A percentile compares a stretch with the other conserved stretches of the same genome.
These are phyloP conservation scores for Vigna nakashimae DNA, from an alignment of 306 rosid species.

Conservation along the genomic window DNA sequence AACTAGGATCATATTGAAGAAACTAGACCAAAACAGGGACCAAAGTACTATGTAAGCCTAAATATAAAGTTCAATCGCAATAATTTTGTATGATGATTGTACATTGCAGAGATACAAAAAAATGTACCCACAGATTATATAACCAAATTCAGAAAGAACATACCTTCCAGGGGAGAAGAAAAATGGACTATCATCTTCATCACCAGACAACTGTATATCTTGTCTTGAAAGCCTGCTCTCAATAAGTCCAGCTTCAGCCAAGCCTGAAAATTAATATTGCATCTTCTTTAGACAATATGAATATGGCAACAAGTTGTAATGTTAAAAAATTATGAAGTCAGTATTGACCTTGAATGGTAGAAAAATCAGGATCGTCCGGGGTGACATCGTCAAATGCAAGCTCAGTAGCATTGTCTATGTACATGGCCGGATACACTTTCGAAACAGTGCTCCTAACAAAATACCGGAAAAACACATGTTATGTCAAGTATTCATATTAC, in stretches of 20 bases:
- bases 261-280: constrained; percentile 61
- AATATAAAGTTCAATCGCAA: background rate
- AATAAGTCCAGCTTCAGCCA: constrained; percentile 99
- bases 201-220: constrained; percentile 69
- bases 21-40: no score
- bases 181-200: constrained; percentile 66
- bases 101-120: background rate
- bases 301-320: constrained; percentile 11
- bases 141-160: constrained; percentile 34
- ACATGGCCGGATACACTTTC: constrained; percentile 98
- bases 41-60: no score
- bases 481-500: constrained; percentile 39
- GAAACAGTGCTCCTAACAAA: constrained; percentile 75
- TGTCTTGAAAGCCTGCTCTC: constrained; percentile 89
- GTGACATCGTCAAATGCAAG: constrained; percentile 95
- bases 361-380: constrained; percentile 89
- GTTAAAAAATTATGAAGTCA: constrained; percentile 34
- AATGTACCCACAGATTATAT: constrained; percentile 25
- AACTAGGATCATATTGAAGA: no score
- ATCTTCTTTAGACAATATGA: constrained; percentile 37
- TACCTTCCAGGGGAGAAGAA: constrained; percentile 89
- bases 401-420: constrained; percentile 85
- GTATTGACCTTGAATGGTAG: constrained; percentile 87
- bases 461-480: constrained; percentile 36
- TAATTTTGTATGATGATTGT: constrained; percentile 8